Evolutionary conservation across 1,139 yeast species (phyloP).

Genomic region (Blastobotrys arbuscula): DNA sequence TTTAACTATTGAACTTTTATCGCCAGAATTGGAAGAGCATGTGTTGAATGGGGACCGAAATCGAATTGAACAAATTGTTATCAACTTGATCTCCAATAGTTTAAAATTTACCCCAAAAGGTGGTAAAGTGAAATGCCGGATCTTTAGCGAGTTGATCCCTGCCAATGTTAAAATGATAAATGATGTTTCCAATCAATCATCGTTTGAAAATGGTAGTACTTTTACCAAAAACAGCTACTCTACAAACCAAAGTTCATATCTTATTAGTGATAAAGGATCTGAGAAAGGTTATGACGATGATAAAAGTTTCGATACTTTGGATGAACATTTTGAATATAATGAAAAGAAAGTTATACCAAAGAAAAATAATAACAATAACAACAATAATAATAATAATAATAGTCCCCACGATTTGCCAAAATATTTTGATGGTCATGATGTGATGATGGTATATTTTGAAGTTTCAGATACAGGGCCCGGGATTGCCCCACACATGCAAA

Average conservation of each 20-base stretch:
- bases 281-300: neutral
- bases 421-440: conserved; percentile 11
- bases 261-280: neutral
- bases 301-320: neutral
- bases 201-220: conserved; percentile 14
- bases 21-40: conserved; percentile 34
- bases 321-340: neutral
- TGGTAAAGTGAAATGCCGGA: conserved; percentile 54
- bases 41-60: conserved; percentile 85
- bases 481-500: conserved; percentile 73
- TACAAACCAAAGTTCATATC: conserved; percentile 1
- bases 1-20: conserved; percentile 42
- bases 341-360: neutral
- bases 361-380: neutral
- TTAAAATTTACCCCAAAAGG: conserved; percentile 88
- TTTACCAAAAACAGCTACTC: conserved; percentile 13
- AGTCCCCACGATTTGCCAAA: neutral
- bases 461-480: conserved; percentile 92
- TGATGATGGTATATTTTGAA: conserved; percentile 19
- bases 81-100: conserved; percentile 87
- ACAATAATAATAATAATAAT: neutral
- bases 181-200: conserved; percentile 4
- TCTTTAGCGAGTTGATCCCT: conserved; percentile 7
- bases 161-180: neutral
- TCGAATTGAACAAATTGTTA: conserved; percentile 83